Conservation (phyloP, 208 protist genomes). For the Acanthamoeba triangularis region DNA sequence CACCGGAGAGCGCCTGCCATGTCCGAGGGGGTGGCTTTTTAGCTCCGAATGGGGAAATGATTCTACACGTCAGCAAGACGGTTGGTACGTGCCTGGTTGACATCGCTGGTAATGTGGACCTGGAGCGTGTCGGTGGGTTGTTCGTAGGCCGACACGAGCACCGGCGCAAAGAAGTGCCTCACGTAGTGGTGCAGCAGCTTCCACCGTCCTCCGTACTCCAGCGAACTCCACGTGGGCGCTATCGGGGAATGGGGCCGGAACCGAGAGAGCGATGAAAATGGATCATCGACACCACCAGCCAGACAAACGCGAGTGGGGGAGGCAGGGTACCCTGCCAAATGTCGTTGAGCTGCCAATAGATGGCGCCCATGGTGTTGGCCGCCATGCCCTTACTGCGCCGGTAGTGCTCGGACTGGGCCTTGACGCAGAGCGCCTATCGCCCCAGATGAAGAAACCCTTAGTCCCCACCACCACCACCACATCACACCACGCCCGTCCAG, state of each 20-base stretch:
- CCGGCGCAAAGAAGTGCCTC: constrained; percentile 77
- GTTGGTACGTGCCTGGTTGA: neutral
- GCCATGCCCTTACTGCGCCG: neutral
- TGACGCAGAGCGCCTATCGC: neutral
- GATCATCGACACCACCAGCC: neutral
- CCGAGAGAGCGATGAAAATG: too few species aligned
- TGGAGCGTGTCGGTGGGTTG: neutral
- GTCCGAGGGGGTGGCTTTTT: neutral
- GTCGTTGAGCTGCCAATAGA: constrained; percentile 93
- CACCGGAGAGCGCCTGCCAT: neutral
- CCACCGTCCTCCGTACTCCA: constrained; percentile 86
- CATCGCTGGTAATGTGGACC: constrained; percentile 30
- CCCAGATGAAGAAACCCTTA: neutral
- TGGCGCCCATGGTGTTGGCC: constrained; percentile 36
- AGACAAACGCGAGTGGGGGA: neutral
- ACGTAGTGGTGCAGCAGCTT: constrained; percentile 87
- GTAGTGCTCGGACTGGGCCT: constrained; percentile 16
- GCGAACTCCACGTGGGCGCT: constrained; percentile 79
- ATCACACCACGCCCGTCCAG: too few species aligned
- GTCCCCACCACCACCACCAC: too few species aligned
- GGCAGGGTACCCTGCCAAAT: constrained; percentile 84
- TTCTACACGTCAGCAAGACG: too few species aligned
- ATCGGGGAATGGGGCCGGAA: neutral
- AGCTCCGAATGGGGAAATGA: neutral
- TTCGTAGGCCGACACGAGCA: constrained; percentile 64